These are phyloP conservation scores for Cenococcum geophilum DNA, from an alignment of 495 filamentous ascomycete species.

Conservation along the genomic window DNA sequence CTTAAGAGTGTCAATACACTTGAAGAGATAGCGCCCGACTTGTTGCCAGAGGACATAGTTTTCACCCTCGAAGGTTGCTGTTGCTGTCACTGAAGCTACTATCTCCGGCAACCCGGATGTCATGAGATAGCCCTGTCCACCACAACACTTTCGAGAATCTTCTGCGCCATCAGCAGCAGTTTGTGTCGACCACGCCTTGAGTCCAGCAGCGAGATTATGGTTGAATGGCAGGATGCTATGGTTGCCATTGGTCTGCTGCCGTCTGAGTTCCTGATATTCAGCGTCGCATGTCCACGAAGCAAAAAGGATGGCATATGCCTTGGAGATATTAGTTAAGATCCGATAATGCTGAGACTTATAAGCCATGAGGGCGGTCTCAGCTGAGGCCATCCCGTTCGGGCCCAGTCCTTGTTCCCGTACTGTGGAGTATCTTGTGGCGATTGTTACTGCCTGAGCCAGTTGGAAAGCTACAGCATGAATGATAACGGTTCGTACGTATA, in stretches of 20 bases:
- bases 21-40: constrained; percentile 17
- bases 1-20: constrained; percentile 5
- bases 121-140: constrained; percentile 21
- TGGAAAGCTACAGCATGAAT: not conserved
- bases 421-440: constrained; percentile 12
- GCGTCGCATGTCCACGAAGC: constrained; percentile 8
- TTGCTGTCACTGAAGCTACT: constrained; percentile 16
- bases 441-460: constrained; percentile 10
- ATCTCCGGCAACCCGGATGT: constrained; percentile 28
- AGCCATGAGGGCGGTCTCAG: constrained; percentile 5
- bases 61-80: constrained; percentile 25
- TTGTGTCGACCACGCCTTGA: constrained; percentile 18
- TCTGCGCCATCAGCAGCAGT: constrained; percentile 14
- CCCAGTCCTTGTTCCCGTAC: constrained; percentile 17
- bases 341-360: constrained; percentile 16
- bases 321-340: constrained; percentile 12
- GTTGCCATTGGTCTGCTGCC: constrained; percentile 1
- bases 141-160: constrained; percentile 16
- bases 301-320: constrained; percentile 14
- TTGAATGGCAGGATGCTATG: not conserved
- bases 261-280: constrained; percentile 6
- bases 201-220: constrained; percentile 6
- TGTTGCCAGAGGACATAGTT: constrained; percentile 22
- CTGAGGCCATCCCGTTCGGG: not conserved
- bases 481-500: constrained; percentile 23